Base-by-base conservation (phyloP, 345 rosid genomes). In the Citrus unshiu region DNA sequence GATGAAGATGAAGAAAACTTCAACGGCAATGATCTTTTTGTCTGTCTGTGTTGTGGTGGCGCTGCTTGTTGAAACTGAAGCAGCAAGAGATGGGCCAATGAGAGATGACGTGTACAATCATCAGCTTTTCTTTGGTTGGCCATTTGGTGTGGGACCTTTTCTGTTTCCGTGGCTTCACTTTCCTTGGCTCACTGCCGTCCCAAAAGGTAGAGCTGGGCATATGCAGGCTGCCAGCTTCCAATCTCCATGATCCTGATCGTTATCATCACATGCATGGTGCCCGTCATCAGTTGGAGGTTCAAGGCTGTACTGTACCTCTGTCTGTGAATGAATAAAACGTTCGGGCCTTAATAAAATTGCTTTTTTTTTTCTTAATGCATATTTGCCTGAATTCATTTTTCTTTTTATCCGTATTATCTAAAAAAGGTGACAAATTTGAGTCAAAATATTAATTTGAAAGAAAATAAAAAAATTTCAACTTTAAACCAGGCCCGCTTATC, bases 51-150 rank as follows among this genome's bases (percentile, higher is more conserved):
- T 79, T 9, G 10, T 59, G 54, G 74, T 46, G 54, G 78, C n/a
- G 5, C 2, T 35, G 12, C n/a, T 68, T 18, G 63, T 22, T 9
- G 70, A 21, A 4, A 70, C 19, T 14, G 43, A 63, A 39, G 77
- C 65, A 29, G 80, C 32, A 19, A 81, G 80, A 62, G 77, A 72
- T 5, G 2, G 46, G 74, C 60, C 75, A 10, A 16, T 39, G 59
- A 71, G 51, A 61, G 73, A 73, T 7, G 30, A 64, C 7, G 54
- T 56, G 10, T 54, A 76, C 65, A 39, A 22, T 71, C 68, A 76
- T 6, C 68, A 64, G 39, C 4, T 24, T 25, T 60, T 80, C 49
- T 49, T 25, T 24, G 68, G 65, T 39, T 24, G 39, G 40, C 57
- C 70, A 30, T 61, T 74, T 62, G 78, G 49, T 10, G 3, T 59